These are phyloP conservation scores for Leucogyrophana mollusca DNA, from an alignment of 768 basidiomycete species.

Conservation along the genomic window DNA sequence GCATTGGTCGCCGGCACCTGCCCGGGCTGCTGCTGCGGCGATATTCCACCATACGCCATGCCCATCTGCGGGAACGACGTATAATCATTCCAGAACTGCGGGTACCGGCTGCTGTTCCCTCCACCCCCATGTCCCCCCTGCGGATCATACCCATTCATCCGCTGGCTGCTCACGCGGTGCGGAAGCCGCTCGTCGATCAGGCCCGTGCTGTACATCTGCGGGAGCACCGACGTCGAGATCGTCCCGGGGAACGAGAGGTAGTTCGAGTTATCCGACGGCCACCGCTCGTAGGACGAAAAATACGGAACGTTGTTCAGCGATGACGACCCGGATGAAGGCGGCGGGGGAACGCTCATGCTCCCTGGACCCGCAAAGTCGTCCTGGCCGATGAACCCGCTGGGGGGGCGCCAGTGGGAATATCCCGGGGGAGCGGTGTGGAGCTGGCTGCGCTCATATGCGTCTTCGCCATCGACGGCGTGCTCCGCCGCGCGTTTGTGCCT, in stretches of 20 bases:
- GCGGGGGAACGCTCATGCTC: too few species aligned
- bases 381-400: not conserved
- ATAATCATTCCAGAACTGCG: constrained; percentile 58
- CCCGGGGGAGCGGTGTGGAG: constrained; percentile 9
- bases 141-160: constrained; percentile 19
- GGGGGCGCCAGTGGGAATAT: too few species aligned
- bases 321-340: too few species aligned
- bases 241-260: constrained; percentile 41
- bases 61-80: constrained; percentile 50
- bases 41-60: constrained; percentile 31
- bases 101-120: constrained; percentile 34
- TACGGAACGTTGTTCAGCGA: too few species aligned
- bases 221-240: constrained; percentile 70
- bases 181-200: constrained; percentile 48
- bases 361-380: not conserved
- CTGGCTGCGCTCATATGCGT: constrained; percentile 21
- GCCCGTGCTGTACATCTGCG: constrained; percentile 75
- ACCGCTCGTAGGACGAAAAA: constrained; percentile 43
- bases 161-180: constrained; percentile 9
- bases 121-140: not conserved
- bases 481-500: constrained; percentile 62
- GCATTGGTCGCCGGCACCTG: not conserved
- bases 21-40: constrained; percentile 8
- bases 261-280: constrained; percentile 35
- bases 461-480: constrained; percentile 41